A percentile compares a stretch with the other conserved stretches of the same genome.
Conservation (phyloP, 495 filamentous ascomycete species). For the Jackrogersella multiformis region DNA sequence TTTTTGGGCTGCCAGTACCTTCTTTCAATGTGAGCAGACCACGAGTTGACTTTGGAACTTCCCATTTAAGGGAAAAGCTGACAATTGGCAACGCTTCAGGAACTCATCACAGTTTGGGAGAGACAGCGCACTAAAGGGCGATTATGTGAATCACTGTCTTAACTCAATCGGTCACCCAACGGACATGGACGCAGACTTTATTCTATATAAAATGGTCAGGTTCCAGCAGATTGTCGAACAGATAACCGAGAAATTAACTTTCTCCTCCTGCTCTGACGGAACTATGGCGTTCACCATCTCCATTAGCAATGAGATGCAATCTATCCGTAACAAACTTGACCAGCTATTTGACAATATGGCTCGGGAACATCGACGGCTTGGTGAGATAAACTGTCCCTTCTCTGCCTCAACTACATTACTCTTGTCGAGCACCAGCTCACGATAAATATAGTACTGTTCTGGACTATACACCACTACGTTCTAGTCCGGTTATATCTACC, state of each 20-base stretch:
- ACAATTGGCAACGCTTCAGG: conserved; percentile 23
- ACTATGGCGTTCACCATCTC: conserved; percentile 21
- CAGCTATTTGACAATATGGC: conserved; percentile 34
- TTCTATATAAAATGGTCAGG: conserved; percentile 43
- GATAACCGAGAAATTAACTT: conserved; percentile 37
- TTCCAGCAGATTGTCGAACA: conserved; percentile 44
- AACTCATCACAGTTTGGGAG: conserved; percentile 48
- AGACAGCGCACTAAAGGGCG: conserved; percentile 31
- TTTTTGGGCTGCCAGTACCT: conserved; percentile 49
- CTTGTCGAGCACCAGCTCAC: conserved; percentile 11
- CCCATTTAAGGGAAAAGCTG: background rate
- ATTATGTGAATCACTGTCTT: conserved; percentile 40
- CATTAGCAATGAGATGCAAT: conserved; percentile 33
- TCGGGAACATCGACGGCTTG: conserved; percentile 39
- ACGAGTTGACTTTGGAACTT: background rate
- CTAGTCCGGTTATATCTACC: conserved; percentile 47
- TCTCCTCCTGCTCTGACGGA: conserved; percentile 1
- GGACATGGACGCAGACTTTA: conserved; percentile 42
- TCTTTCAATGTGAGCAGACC: conserved; percentile 42
- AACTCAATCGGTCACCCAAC: conserved; percentile 34
- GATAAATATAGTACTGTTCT: conserved; percentile 37
- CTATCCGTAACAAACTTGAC: conserved; percentile 41
- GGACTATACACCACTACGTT: conserved; percentile 42
- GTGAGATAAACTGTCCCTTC: conserved; percentile 14
- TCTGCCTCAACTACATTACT: background rate